Conservation (phyloP, 352 stramenopile genomes). For the Halophytophthora polymorphica region DNA sequence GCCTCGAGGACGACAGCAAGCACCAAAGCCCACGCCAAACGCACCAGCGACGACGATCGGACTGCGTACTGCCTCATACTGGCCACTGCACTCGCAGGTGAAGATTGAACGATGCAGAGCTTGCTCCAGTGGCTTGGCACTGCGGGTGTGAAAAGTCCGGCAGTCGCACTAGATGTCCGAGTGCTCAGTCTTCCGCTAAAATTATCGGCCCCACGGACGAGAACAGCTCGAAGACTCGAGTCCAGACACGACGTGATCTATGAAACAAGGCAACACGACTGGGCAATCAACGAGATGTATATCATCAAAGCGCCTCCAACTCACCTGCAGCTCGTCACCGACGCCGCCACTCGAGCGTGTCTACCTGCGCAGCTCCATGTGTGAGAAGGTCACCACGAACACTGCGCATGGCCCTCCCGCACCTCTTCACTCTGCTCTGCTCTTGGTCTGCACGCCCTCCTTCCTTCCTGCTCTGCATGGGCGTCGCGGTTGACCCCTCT, state of each 20-base stretch:
- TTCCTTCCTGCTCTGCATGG: background rate
- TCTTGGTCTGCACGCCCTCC: background rate
- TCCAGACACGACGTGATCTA: no score
- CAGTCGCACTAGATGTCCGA: no score
- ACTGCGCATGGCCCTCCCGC: background rate
- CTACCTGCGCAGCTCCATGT: background rate
- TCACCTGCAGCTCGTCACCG: constrained; percentile 16
- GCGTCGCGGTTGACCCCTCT: no score
- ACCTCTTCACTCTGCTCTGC: background rate
- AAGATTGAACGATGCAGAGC: no score
- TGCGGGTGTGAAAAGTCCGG: no score
- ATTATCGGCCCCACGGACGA: constrained; percentile 2
- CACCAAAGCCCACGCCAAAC: constrained; percentile 13
- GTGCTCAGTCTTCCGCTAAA: constrained; percentile 10
- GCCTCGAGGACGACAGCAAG: background rate
- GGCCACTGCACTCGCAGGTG: constrained; percentile 8
- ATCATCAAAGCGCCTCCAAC: constrained; percentile 15
- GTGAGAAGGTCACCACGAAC: constrained; percentile 1
- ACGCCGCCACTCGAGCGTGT: background rate
- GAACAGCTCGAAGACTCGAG: constrained; percentile 4
- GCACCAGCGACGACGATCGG: background rate
- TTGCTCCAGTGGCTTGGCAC: no score
- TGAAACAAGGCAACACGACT: constrained; percentile 2
- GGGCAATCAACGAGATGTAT: no score
- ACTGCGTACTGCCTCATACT: background rate